Percentiles rank a stretch among this genome's conserved stretches.
phyloP scores from a whole-genome alignment of 495 filamentous ascomycete genomes.

The Aspergillus panamensis region DNA sequence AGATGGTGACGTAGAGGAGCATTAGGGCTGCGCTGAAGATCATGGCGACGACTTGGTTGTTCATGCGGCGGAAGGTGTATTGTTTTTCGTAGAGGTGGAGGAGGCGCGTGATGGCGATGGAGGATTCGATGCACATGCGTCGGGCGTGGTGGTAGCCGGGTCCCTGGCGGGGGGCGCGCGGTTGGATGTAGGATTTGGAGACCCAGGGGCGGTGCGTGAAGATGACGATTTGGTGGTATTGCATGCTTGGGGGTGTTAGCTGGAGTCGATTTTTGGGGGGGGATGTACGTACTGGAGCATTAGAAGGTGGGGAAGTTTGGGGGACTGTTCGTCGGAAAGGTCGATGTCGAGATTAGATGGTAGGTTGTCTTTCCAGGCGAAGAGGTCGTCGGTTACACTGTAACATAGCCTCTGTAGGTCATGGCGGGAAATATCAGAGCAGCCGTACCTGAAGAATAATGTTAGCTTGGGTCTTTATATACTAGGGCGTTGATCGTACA shows the following conservation, averaged over 20 bases:
- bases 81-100: conserved; percentile 48
- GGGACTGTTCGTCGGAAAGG: conserved; percentile 33
- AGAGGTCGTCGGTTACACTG: conserved; percentile 43
- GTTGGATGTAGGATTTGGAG: conserved; percentile 48
- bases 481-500: conserved; percentile 30
- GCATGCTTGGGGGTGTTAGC: conserved; percentile 35
- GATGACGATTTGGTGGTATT: conserved; percentile 53
- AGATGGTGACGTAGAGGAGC: conserved; percentile 46
- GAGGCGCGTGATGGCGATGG: conserved; percentile 42
- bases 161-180: conserved; percentile 41
- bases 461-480: conserved; percentile 15
- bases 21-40: conserved; percentile 51
- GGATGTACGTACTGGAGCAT: conserved; percentile 47
- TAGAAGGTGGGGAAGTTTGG: conserved; percentile 45
- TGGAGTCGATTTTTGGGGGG: too few relatives aligned
- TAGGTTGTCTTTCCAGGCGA: conserved; percentile 47
- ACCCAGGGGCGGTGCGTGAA: conserved; percentile 51
- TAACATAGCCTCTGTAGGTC: conserved; percentile 45
- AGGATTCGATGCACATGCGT: conserved; percentile 48
- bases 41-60: conserved; percentile 49
- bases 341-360: conserved; percentile 42
- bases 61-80: conserved; percentile 50
- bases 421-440: conserved; percentile 42
- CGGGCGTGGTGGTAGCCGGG: conserved; percentile 47
- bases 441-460: conserved; percentile 35